Base-by-base conservation (phyloP, 1,284 basidiomycete species). In the Phenoliferia sp. region DNA sequence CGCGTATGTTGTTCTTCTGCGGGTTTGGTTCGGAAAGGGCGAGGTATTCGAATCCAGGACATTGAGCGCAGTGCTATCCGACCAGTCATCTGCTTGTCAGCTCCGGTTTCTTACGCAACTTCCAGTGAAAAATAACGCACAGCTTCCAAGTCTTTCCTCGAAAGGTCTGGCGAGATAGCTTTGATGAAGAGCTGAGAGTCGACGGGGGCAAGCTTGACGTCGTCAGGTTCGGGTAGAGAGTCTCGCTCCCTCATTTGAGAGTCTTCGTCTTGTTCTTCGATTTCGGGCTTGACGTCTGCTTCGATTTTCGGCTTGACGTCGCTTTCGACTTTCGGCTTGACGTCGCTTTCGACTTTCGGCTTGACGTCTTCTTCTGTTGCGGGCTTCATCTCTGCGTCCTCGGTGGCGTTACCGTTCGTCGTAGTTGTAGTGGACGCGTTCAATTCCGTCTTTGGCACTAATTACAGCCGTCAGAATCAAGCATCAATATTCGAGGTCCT, bases 151-250 rank as follows among this genome's bases (percentile, higher is more conserved):
- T 91, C 92, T 56, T 88, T 80, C 57, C 92, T 86, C 28, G 90
- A 88, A 74, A 94, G 92, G 71, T 91, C 90, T 32, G 93, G 92
- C 52, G 92, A 90, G 70, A 96, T 92, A 26, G 90, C 93, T 72
- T 93, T 88, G 76, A 96, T 92, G 85, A 95, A 92, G 60, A 97
- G 87, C 77, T 94, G 63, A 26, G 31, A 32, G 12, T 26, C 29
- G 55, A 15, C 59, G 22, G 39, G 39, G 39, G n/a, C n/a, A n/a
- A n/a, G n/a, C n/a, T n/a, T n/a, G n/a, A n/a, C n/a, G n/a, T n/a
- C n/a, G n/a, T n/a, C n/a, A n/a, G n/a, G n/a, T n/a, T n/a, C n/a
- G n/a, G n/a, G n/a, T n/a, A n/a, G n/a, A n/a, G n/a, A n/a, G n/a
- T n/a, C n/a, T n/a, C n/a, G n/a, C n/a, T n/a, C n/a, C n/a, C n/a